Base-by-base conservation (phyloP, 2,329 filamentous ascomycete genomes). In the Cercospora berteroae region DNA sequence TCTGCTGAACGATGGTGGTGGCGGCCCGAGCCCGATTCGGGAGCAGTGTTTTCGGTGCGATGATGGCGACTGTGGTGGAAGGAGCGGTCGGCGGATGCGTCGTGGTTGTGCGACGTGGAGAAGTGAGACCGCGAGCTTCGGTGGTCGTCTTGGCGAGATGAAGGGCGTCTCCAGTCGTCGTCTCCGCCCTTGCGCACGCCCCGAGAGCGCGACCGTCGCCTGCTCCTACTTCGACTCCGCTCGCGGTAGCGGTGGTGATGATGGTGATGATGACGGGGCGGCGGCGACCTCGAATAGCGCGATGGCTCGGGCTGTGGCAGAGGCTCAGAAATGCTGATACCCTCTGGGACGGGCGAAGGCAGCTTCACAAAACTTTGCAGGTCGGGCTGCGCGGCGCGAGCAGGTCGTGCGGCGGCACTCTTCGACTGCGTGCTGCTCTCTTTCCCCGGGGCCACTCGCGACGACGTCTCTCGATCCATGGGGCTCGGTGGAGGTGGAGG, bases 21-120 rank as follows among this genome's bases (percentile, higher is more conserved):
- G 71, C 62, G 77, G 75, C 74, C 80, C 78, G 64, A 66, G 56
- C 65, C 67, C 27, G 65, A 67, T 67, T 57, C 65, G 50, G 72
- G 74, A 71, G 72, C 60, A 39, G 69, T 67, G 67, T 69, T 69
- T 55, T 50, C 52, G 39, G 63, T 66, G 48, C 62, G 68, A 52
- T 67, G 66, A 62, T 70, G 66, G 36, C 68, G 70, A 23, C 67
- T 55, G 55, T 55, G 69, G 44, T 66, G 66, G 44, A 63, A 65
- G 33, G 55, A 59, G 18, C 44, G 67, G 16, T 67, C 57, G 25
- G 65, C 29, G 27, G 71, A 72, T 29, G 70, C 64, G n/a, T 73
- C 73, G 58, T 69, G 72, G 55, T 73, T 70, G 71, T 71, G 73
- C 66, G 73, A 71, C 67, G 73, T 64, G 48, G 66, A 60, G 44